These are phyloP conservation scores for Knufia fluminis DNA, from an alignment of 2,329 filamentous ascomycete species.

Conservation along the genomic window DNA sequence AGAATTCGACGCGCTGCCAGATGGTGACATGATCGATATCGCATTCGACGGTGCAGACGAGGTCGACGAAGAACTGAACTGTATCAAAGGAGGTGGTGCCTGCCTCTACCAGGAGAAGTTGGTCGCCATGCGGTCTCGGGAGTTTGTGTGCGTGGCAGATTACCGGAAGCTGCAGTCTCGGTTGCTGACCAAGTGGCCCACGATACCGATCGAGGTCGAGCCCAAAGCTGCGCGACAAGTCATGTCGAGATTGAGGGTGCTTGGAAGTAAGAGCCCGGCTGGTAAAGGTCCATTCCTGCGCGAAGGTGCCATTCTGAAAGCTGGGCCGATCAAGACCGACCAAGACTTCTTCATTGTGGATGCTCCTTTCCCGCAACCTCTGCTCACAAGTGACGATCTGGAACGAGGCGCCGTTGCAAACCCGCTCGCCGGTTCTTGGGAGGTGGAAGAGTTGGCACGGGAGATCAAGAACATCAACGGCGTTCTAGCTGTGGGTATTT, in stretches of 20 bases:
- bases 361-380: conserved; percentile 64
- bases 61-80: conserved; percentile 87
- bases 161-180: conserved; percentile 78
- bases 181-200: conserved; percentile 67
- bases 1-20: conserved; percentile 65
- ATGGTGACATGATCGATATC: conserved; percentile 62
- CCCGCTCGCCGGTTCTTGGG: conserved; percentile 48
- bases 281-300: conserved; percentile 43
- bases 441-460: conserved; percentile 63
- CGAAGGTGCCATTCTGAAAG: conserved; percentile 64
- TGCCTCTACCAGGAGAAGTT: conserved; percentile 97
- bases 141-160: conserved; percentile 85
- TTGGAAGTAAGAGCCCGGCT: conserved; percentile 63
- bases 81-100: conserved; percentile 96
- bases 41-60: conserved; percentile 96
- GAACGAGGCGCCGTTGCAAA: conserved; percentile 40
- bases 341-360: conserved; percentile 87
- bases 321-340: conserved; percentile 74
- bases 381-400: conserved; percentile 57
- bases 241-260: conserved; percentile 57
- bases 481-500: conserved; percentile 85
- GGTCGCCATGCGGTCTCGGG: conserved; percentile 72
- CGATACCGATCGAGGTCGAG: conserved; percentile 86
- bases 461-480: conserved; percentile 74
- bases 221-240: conserved; percentile 74